Percentiles rank a stretch among this genome's conserved stretches.
Evolutionary conservation across 805 yeast genomes (phyloP).

Genomic region (Debaryomyces tyrocola): DNA sequence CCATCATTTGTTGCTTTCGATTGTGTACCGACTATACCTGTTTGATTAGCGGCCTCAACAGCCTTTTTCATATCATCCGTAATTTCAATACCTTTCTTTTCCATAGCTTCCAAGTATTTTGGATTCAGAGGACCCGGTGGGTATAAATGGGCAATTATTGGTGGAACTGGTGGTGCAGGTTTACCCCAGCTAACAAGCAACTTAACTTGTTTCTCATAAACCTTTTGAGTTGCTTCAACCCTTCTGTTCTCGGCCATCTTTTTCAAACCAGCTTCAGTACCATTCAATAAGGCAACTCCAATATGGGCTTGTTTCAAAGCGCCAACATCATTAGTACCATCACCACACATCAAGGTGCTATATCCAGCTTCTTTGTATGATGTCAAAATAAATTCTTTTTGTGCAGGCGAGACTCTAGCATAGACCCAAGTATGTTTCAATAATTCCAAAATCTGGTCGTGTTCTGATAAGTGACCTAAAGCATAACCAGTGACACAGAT

Average conservation of each 20-base stretch:
- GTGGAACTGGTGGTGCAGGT: slow-evolving; percentile 82
- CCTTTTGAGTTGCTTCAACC: slow-evolving; percentile 58
- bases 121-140: slow-evolving; percentile 97
- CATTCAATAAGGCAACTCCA: slow-evolving; percentile 96
- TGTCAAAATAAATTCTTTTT: slow-evolving; percentile 87
- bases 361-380: slow-evolving; percentile 86
- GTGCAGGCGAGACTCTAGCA: slow-evolving; percentile 95
- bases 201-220: slow-evolving; percentile 83
- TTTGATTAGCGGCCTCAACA: slow-evolving; percentile 52
- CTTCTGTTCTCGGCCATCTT: slow-evolving; percentile 81
- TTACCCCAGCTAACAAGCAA: slow-evolving; percentile 79
- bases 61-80: slow-evolving; percentile 69
- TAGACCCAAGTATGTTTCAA: slow-evolving; percentile 93
- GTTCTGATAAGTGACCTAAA: slow-evolving; percentile 61
- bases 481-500: slow-evolving; percentile 95
- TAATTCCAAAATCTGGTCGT: slow-evolving; percentile 67
- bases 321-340: slow-evolving; percentile 99
- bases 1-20: slow-evolving; percentile 34
- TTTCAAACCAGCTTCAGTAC: slow-evolving; percentile 92
- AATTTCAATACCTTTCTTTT: slow-evolving; percentile 76
- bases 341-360: slow-evolving; percentile 98
- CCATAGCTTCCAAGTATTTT: slow-evolving; percentile 80
- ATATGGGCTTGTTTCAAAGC: slow-evolving; percentile 98
- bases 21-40: slow-evolving; percentile 35
- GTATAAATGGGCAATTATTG: slow-evolving; percentile 86